Conservation (phyloP, 208 protist genomes). For the Spongospora subterranea region DNA sequence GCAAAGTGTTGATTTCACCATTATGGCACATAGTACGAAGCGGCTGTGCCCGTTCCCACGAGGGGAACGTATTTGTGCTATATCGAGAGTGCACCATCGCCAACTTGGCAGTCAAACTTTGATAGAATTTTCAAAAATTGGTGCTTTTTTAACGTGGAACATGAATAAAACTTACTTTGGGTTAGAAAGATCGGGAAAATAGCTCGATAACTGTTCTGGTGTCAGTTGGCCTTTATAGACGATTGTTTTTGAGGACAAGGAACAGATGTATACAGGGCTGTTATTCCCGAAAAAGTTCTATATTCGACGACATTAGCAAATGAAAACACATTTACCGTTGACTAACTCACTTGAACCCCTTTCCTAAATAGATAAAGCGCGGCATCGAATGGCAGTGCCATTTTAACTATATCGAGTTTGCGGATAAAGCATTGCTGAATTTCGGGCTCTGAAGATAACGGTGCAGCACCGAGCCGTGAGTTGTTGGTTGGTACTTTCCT, state of each 20-base stretch:
- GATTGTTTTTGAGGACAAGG: constrained; percentile 49
- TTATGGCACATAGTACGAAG: constrained; percentile 78
- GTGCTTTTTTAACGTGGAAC: constrained; percentile 56
- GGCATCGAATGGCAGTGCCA: too few relatives aligned
- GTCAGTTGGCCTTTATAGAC: constrained; percentile 63
- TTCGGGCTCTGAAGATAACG: neutral
- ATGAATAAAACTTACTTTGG: constrained; percentile 57
- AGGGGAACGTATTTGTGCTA: constrained; percentile 60
- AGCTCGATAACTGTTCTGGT: neutral
- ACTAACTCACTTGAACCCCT: neutral
- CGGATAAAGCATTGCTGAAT: neutral
- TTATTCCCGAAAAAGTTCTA: neutral
- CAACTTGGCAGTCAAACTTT: neutral
- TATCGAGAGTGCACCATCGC: constrained; percentile 59
- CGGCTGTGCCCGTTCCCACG: constrained; percentile 57
- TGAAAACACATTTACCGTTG: neutral
- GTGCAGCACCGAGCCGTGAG: neutral
- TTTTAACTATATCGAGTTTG: constrained; percentile 20
- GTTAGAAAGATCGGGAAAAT: constrained; percentile 57
- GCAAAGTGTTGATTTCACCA: constrained; percentile 85
- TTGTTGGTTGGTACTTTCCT: neutral
- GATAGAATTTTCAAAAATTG: constrained; percentile 22
- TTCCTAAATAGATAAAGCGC: neutral
- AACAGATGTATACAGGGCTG: constrained; percentile 58
- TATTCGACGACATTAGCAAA: constrained; percentile 33